phyloP scores from a whole-genome alignment of 345 rosid genomes.

The Eucalyptus globulus region DNA sequence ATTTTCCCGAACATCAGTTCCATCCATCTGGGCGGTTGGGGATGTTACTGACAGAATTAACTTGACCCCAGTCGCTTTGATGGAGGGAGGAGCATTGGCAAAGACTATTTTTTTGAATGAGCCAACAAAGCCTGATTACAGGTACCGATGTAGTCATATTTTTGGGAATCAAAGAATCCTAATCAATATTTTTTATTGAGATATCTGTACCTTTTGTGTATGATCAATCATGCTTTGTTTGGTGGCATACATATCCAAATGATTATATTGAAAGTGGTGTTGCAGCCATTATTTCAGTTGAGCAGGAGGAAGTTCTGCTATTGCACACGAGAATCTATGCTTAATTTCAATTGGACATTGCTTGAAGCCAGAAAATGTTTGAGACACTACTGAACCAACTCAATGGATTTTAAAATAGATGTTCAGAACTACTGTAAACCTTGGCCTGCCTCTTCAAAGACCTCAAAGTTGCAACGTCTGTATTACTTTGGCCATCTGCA shows the following conservation, averaged over 20 bases:
- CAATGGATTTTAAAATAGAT: background rate
- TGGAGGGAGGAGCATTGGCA: conserved; percentile 98
- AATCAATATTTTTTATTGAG: background rate
- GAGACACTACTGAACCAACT: background rate
- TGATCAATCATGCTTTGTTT: background rate
- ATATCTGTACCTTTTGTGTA: background rate
- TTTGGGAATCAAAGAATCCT: background rate
- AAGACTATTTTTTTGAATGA: conserved; percentile 68
- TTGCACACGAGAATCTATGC: background rate
- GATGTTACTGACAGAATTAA: conserved; percentile 91
- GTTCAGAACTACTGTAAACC: background rate
- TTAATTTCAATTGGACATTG: background rate
- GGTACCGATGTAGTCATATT: conserved; percentile 19
- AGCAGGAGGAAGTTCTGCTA: background rate
- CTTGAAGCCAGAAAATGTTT: background rate
- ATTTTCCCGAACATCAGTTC: conserved; percentile 68
- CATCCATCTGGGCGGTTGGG: conserved; percentile 97
- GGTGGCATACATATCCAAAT: background rate
- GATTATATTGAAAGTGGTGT: background rate
- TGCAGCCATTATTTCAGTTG: background rate
- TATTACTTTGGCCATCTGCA: background rate
- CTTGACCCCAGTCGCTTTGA: conserved; percentile 97
- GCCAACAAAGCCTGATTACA: conserved; percentile 81
- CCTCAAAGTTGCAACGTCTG: background rate
- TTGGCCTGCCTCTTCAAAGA: background rate